Evolutionary conservation across 2,329 filamentous ascomycete genomes (phyloP).

Genomic region (Phoma herbarum): DNA sequence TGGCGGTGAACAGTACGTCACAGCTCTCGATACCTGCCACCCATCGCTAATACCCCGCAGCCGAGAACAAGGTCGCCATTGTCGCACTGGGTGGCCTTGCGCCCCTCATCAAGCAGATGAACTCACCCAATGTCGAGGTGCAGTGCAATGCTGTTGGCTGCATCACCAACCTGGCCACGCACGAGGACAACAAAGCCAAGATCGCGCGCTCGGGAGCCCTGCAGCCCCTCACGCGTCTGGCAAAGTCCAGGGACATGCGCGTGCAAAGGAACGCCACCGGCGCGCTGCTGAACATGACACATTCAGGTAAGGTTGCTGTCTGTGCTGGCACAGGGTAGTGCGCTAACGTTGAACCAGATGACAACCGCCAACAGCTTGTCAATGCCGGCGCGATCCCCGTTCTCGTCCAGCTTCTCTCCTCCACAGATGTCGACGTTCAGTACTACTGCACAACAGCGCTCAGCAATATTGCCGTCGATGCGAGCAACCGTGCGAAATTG

Average conservation of each 20-base stretch:
- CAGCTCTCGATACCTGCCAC: constrained; percentile 11
- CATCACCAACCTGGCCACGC: constrained; percentile 97
- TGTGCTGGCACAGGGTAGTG: neutral
- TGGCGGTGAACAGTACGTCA: constrained; percentile 89
- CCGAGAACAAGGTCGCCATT: constrained; percentile 97
- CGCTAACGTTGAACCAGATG: constrained; percentile 67
- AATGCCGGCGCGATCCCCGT: constrained; percentile 98
- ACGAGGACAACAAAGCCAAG: constrained; percentile 99
- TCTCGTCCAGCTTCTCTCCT: constrained; percentile 91
- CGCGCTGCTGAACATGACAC: constrained; percentile 97
- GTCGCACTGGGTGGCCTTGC: constrained; percentile 89
- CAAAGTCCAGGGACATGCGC: constrained; percentile 98
- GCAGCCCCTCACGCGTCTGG: constrained; percentile 86
- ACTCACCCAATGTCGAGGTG: constrained; percentile 96
- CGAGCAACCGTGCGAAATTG: constrained; percentile 87
- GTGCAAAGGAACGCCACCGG: constrained; percentile 98
- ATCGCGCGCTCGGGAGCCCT: constrained; percentile 95
- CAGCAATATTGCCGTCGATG: constrained; percentile 97
- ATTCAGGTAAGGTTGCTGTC: constrained; percentile 75
- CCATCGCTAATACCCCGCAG: constrained; percentile 64
- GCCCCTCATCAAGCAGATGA: constrained; percentile 97
- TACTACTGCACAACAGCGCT: constrained; percentile 99
- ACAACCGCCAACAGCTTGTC: constrained; percentile 96
- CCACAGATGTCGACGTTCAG: constrained; percentile 94
- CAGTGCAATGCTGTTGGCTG: constrained; percentile 99